These are phyloP conservation scores for Lotus japonicus DNA, from an alignment of 306 rosid genomes.

Conservation along the genomic window DNA sequence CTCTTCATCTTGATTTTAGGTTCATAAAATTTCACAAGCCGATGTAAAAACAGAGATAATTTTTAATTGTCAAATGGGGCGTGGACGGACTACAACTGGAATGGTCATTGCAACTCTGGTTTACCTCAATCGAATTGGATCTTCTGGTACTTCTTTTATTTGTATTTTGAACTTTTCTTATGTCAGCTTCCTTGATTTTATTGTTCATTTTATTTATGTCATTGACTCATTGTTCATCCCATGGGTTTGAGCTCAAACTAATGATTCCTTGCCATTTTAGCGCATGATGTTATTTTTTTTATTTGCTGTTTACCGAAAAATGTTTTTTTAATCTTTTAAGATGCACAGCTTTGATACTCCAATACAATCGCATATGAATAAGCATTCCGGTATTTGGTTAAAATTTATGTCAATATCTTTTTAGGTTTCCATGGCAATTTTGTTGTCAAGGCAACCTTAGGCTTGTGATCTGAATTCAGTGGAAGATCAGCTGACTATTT, in stretches of 20 bases:
- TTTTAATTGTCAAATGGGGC: conserved; percentile 98
- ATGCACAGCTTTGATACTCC: background rate
- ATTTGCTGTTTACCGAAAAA: background rate
- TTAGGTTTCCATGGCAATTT: conserved; percentile 9
- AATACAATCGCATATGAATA: background rate
- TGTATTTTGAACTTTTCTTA: background rate
- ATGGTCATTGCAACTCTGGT: conserved; percentile 92
- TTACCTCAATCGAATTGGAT: conserved; percentile 76
- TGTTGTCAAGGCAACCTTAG: background rate
- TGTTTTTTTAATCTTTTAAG: background rate
- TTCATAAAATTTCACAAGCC: conserved; percentile 70
- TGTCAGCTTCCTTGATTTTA: conserved; percentile 7
- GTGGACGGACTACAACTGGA: conserved; percentile 92
- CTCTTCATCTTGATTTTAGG: conserved; percentile 49
- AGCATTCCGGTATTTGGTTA: background rate
- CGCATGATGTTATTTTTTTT: background rate
- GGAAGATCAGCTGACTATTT: background rate
- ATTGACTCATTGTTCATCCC: background rate
- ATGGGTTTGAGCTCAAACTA: background rate
- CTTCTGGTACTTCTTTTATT: conserved; percentile 50
- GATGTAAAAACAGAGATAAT: conserved; percentile 67
- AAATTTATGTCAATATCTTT: background rate
- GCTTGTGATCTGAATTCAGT: background rate
- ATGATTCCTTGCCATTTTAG: conserved; percentile 6
- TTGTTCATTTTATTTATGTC: conserved; percentile 3